Base-by-base conservation (phyloP, 371 early-diverging fungal genomes). In the Mortierella sp. region DNA sequence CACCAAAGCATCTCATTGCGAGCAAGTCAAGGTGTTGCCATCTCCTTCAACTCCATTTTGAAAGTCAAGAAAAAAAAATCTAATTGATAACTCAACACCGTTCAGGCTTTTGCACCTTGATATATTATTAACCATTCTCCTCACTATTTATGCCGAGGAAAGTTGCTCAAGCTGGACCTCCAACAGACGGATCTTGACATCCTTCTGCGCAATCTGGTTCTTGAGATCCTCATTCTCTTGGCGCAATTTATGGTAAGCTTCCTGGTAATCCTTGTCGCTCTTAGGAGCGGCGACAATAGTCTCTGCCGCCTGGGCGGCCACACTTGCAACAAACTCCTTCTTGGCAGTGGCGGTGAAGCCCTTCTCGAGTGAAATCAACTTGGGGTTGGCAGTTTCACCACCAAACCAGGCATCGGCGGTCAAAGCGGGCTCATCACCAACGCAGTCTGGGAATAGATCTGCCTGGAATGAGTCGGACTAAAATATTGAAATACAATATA, bases 391-490 rank as follows among this genome's bases (percentile, higher is more conserved):
- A 51, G 90, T 86, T 78, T 96, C 92, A 37, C 98, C 98, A 15
- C 77, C 85, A 77, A 98, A 96, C 88, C 90, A 99, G 72, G 96
- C 96, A 62, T 93, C 96, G 5, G 96, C 94, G 29, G 96, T 89
- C 66, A 98, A 80, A 3, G 98, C 87, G 8, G 99, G 91, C 61
- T 93, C 91, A 57, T 94, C 95, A 34, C 96, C 89, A 34, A 88
- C 68, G 26, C 94, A 91, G 40, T 94, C 94, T 55, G 99, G 99
- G 90, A 91, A 99, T 42, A 99, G 86, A 75, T 99, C 99, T 31
- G 92, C 76, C 84, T 98, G 98, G 94, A 99, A 99, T n/a, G 94
- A 89, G 83, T 98, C 98, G 42, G 96, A 89, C 95, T 97, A 85
- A 35, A 65, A 55, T 22, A 13, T 10, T 37, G 34, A 42, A 34